Evolutionary conservation across 257 asterid species (phyloP), one percentile per base, ranked within the genome.

Genomic region (Solanum dulcamara): DNA sequence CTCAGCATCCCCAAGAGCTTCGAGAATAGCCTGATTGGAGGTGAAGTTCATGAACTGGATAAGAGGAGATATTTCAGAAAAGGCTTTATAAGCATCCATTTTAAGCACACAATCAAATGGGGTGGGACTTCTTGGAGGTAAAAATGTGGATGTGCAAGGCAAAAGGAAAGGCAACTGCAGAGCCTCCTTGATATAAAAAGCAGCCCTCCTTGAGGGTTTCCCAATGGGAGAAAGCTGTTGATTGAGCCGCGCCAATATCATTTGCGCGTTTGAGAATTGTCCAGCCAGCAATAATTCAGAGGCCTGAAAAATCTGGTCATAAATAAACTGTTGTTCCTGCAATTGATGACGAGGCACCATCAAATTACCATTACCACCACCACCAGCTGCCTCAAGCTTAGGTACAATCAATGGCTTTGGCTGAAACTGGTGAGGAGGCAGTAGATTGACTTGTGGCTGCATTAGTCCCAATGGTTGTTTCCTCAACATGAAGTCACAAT

Each of bases 171-270:
- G 85, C 79, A 87, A 74, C 53, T 81, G 89, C 75, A 92, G 64
- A 57, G 94, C 93, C 85, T 90, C 92, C 85, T 88, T 92, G 82
- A 92, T 86, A 55, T 87, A 89, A 48, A 85, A 85, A 83, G 91
- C 92, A 85, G 92, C 88, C 90, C 92, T 91, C 55, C 85, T 84
- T 14, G 86, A 88, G 74, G 94, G 91, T 84, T 89, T 89, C 15
- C 80, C 91, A 74, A 50, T 74, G 59, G 91, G 91, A 79, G 90
- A 70, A 81, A 90, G 88, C 86, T 86, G 88, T 85, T 91, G 93
- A 90, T 90, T 90, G 93, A 90, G 93, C 93, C 93, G 91, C 93
- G 93, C 90, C 93, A 90, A 90, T 90, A 91, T 91, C 93, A 87
- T 86, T 84, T 89, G 92, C 90, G 92, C 93, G 90, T 88, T 85